Evolutionary conservation across 345 rosid species (phyloP), one percentile per base, ranked within the genome.

Genomic region (Streptanthus diversifolius): DNA sequence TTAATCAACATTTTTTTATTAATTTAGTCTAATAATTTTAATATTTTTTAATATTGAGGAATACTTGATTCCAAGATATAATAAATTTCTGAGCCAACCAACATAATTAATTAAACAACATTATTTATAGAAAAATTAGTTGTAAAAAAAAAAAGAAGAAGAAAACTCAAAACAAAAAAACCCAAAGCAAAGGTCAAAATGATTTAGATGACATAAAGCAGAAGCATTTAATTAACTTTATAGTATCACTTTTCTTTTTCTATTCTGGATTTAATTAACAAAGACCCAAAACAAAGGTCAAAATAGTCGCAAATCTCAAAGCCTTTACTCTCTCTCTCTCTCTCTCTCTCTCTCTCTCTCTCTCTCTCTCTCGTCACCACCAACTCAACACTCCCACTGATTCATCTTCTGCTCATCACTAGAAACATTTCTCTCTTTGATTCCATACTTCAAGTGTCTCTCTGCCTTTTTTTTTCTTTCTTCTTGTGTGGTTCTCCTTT

Each of bases 211-310:
- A 55, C 19, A 70, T 21, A 77, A 77, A 76, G 72, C 72, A 63
- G 62, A 70, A 27, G 37, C 72, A 70, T 77, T 25, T 64, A 70
- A 55, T 57, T 64, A 77, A 64, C 80, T 71, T 64, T 77, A 43
- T 70, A 53, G 67, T 39, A 48, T 71, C 45, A 6, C 47, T 47
- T 70, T 70, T 27, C 52, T 41, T 41, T 58, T 43, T 53, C 18
- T 22, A 8, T 10, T 68, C 14, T 74, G 19, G 25, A 63, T 45
- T 56, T 63, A 61, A 45, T 69, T 35, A 68, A 55, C 45, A 63
- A 51, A 70, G 66, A 69, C 75, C 71, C 80, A 63, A 70, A 76
- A 70, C 72, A 71, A 77, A 77, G 80, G 76, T 77, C 80, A 76
- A 77, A 15, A 77, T 21, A 71, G 30, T 70, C 61, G 55, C 80